Conservation (phyloP, 2,329 filamentous ascomycete genomes). For the Exserohilum rostratum region DNA sequence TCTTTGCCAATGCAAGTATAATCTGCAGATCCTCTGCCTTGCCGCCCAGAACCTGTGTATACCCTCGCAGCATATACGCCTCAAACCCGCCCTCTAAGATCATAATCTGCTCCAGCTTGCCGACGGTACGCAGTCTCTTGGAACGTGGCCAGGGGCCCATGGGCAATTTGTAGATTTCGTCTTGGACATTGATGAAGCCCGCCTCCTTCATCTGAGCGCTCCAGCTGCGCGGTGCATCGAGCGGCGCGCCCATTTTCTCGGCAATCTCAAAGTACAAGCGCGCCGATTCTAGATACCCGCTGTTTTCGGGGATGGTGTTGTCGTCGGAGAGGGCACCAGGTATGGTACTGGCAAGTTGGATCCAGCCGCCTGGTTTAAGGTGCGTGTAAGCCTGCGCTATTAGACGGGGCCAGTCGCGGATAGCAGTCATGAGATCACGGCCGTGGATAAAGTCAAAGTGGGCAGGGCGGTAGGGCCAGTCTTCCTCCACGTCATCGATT, state of each 20-base stretch:
- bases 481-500: slow-evolving; percentile 48
- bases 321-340: slow-evolving; percentile 26
- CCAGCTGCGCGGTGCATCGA: slow-evolving; percentile 40
- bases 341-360: slow-evolving; percentile 36
- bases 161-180: slow-evolving; percentile 35
- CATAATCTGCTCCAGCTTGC: slow-evolving; percentile 29
- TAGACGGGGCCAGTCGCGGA: slow-evolving; percentile 39
- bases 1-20: slow-evolving; percentile 24
- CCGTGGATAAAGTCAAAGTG: slow-evolving; percentile 43
- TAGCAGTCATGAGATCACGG: slow-evolving; percentile 39
- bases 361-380: slow-evolving; percentile 26
- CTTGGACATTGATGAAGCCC: slow-evolving; percentile 54
- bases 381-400: slow-evolving; percentile 39
- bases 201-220: slow-evolving; percentile 43
- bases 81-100: slow-evolving; percentile 33
- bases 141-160: slow-evolving; percentile 39
- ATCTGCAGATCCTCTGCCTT: slow-evolving; percentile 25
- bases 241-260: slow-evolving; percentile 38
- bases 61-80: slow-evolving; percentile 32
- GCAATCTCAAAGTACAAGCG: slow-evolving; percentile 30
- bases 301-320: slow-evolving; percentile 25
- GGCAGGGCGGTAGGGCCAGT: slow-evolving; percentile 43
- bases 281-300: slow-evolving; percentile 25
- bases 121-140: slow-evolving; percentile 26
- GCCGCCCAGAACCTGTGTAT: slow-evolving; percentile 24